Evolutionary conservation across 2,329 filamentous ascomycete species (phyloP).

Genomic region (Colletotrichum aenigma): DNA sequence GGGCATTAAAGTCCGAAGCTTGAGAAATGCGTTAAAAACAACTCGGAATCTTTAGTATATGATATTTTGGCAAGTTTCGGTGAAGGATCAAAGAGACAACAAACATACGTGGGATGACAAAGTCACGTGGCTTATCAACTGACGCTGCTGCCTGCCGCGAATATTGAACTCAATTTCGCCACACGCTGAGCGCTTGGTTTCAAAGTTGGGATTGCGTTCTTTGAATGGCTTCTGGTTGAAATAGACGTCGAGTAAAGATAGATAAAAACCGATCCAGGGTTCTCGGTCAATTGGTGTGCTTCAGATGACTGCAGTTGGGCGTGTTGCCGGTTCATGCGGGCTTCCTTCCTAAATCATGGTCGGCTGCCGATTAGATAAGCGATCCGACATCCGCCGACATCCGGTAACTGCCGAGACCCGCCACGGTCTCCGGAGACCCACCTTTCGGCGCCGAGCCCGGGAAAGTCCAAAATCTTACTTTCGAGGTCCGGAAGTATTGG

Average conservation of each 20-base stretch:
- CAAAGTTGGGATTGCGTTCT: not conserved
- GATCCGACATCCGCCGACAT: not conserved
- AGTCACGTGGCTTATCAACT: not conserved
- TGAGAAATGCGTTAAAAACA: not conserved
- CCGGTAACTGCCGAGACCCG: not conserved
- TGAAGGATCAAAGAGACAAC: not conserved
- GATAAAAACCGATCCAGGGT: not conserved
- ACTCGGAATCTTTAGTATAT: not conserved
- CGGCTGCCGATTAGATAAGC: not conserved
- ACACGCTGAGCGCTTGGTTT: not conserved
- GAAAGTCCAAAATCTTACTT: not conserved
- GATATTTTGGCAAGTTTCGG: not conserved
- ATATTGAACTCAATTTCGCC: not conserved
- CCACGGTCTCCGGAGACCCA: not conserved
- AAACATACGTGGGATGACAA: not conserved
- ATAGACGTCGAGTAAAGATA: not conserved
- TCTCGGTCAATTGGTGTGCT: not conserved
- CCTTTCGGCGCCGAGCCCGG: not conserved
- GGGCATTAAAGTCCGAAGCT: not conserved
- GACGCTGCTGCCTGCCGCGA: not conserved
- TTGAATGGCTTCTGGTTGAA: not conserved
- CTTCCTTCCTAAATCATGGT: not conserved
- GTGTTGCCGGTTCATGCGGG: not conserved
- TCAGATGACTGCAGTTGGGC: not conserved
- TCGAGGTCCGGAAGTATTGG: not conserved